Evolutionary conservation across 1,284 basidiomycete genomes (phyloP), one percentile per base, ranked within the genome.

Genomic region (Apiotrichum montevideense): DNA sequence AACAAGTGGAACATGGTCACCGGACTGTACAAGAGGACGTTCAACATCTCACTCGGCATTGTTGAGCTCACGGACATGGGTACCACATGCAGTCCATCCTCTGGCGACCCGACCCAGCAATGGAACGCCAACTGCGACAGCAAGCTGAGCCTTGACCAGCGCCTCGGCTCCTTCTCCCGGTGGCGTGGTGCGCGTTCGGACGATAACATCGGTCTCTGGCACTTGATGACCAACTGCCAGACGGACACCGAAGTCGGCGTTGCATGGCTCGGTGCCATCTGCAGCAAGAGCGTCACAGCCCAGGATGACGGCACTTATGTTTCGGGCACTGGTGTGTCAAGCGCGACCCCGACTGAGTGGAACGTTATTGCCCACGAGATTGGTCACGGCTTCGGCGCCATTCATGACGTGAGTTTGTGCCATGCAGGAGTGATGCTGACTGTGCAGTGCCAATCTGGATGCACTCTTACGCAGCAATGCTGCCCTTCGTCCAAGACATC

Each of bases 31-130:
- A 87, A 86, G 75, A 69, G 78, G 6, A 89, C 87, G 0, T 93
- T 94, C 79, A 92, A 91, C 66, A 80, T 94, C 66, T 87, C 86
- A 58, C 80, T 96, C 35, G 90, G 89, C 5, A 89, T 94, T 46
- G 80, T 89, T 53, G 86, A 90, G 69, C 79, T 77, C 15, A 61
- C 69, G 11, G 73, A 75, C 35, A 63, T 67, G 61, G 67, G 71
- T 43, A 58, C 51, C 6, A 64, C 68, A 7, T 77, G 87, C 65
- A 56, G 56, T 10, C 84, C 85, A 3, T 70, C 80, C 0, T 64
- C 82, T 0, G 52, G 67, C 0, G 21, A 61, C 32, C 11, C 3
- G 21, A 40, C 37, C 37, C 15, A 49, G 47, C 68, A 72, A 13
- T 80, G 81, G 79, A 81, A 82, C 66, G 70, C 77, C 3, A 70